Evolutionary conservation across 495 filamentous ascomycete genomes (phyloP).

Genomic region (Baudoinia panamericana): DNA sequence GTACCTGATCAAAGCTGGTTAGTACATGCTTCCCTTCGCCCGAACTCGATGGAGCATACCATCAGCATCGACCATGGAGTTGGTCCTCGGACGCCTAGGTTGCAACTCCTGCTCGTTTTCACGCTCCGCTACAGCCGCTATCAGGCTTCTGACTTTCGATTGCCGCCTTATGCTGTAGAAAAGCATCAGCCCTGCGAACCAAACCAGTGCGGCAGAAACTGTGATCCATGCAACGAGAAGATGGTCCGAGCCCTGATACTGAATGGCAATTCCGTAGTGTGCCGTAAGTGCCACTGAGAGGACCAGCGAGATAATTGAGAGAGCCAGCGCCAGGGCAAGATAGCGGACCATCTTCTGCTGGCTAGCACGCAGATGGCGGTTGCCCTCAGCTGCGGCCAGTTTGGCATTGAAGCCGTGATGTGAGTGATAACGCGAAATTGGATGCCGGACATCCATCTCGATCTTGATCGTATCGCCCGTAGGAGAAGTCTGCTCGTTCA

Average conservation of each 20-base stretch:
- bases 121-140: too few relatives aligned
- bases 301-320: background rate
- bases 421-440: background rate
- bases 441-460: background rate
- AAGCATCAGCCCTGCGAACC: background rate
- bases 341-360: background rate
- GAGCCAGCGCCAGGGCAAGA: background rate
- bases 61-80: too few relatives aligned
- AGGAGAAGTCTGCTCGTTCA: background rate
- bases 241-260: too few relatives aligned
- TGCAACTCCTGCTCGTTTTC: too few relatives aligned
- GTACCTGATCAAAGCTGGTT: too few relatives aligned
- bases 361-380: background rate
- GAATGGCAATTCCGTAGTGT: background rate
- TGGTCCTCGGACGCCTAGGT: too few relatives aligned
- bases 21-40: too few relatives aligned
- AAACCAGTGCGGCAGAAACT: background rate
- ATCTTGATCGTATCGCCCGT: background rate
- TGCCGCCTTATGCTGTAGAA: too few relatives aligned
- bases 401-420: background rate
- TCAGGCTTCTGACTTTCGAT: too few relatives aligned
- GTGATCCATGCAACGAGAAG: background rate
- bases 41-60: too few relatives aligned
- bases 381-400: too few relatives aligned
- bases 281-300: background rate